phyloP scores from a whole-genome alignment of 2,329 filamentous ascomycete genomes.

The Alternaria gaisen region DNA sequence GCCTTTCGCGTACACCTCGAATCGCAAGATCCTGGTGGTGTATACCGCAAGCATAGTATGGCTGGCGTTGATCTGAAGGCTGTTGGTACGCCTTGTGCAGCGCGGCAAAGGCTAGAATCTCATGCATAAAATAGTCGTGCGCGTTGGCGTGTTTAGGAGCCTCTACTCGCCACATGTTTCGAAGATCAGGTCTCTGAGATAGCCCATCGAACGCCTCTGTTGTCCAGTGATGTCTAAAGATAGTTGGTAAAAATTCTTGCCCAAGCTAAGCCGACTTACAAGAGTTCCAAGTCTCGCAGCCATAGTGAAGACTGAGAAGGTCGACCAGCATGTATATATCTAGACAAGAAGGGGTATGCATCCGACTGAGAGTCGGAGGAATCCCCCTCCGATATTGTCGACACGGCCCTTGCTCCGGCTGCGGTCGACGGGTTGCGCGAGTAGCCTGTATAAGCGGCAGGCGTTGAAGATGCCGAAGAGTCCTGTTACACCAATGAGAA shows the following conservation, averaged over 20 bases:
- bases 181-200: conserved; percentile 37
- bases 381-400: conserved; percentile 29
- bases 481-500: conserved; percentile 20
- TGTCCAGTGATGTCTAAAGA: conserved; percentile 47
- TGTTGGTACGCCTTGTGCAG: conserved; percentile 49
- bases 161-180: conserved; percentile 44
- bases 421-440: conserved; percentile 28
- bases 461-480: conserved; percentile 16
- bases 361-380: conserved; percentile 46
- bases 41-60: conserved; percentile 46
- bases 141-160: conserved; percentile 48
- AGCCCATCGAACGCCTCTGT: conserved; percentile 36
- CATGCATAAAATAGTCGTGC: conserved; percentile 52
- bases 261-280: conserved; percentile 31
- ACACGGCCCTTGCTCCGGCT: conserved; percentile 13
- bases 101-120: conserved; percentile 53
- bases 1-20: conserved; percentile 36
- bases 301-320: conserved; percentile 37
- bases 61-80: conserved; percentile 27
- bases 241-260: conserved; percentile 5
- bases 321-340: conserved; percentile 37
- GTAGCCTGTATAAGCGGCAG: conserved; percentile 33
- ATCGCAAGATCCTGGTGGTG: conserved; percentile 52
- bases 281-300: conserved; percentile 46
- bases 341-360: conserved; percentile 44